A percentile compares a stretch with the other conserved stretches of the same genome.
phyloP scores from a whole-genome alignment of 768 basidiomycete genomes.

The Panellus pusillus region DNA sequence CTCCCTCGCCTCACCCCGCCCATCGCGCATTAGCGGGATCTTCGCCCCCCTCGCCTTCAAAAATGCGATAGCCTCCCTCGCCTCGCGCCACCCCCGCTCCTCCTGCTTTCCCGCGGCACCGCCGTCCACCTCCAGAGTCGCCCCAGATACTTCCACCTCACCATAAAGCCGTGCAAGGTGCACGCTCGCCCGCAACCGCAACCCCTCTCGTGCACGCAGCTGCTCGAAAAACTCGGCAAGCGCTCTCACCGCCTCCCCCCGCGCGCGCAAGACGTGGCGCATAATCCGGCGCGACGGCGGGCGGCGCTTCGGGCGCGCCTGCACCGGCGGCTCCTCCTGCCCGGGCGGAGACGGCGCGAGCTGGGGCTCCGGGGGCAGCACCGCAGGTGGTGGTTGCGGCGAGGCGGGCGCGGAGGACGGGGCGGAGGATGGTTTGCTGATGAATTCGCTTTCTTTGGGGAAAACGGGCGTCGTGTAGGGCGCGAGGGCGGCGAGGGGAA shows the following conservation, averaged over 20 bases:
- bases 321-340: constrained; percentile 42
- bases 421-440: constrained; percentile 42
- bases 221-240: constrained; percentile 73
- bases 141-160: constrained; percentile 39
- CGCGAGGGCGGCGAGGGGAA: constrained; percentile 70
- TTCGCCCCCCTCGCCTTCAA: constrained; percentile 71
- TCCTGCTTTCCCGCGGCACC: constrained; percentile 22
- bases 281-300: constrained; percentile 84
- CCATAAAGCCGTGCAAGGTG: constrained; percentile 53
- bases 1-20: constrained; percentile 46
- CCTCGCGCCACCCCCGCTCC: constrained; percentile 58
- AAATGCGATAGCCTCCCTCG: constrained; percentile 71
- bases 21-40: constrained; percentile 51
- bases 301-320: constrained; percentile 38
- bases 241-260: constrained; percentile 78
- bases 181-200: constrained; percentile 43
- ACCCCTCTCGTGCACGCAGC: constrained; percentile 37
- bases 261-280: constrained; percentile 83
- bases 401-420: constrained; percentile 23
- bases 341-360: background rate
- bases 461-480: constrained; percentile 67
- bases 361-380: constrained; percentile 26
- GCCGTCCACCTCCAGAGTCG: constrained; percentile 26
- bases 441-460: constrained; percentile 73
- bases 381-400: constrained; percentile 19